These are phyloP conservation scores for Lenzites betulinus DNA, from an alignment of 768 basidiomycete species.

Conservation along the genomic window DNA sequence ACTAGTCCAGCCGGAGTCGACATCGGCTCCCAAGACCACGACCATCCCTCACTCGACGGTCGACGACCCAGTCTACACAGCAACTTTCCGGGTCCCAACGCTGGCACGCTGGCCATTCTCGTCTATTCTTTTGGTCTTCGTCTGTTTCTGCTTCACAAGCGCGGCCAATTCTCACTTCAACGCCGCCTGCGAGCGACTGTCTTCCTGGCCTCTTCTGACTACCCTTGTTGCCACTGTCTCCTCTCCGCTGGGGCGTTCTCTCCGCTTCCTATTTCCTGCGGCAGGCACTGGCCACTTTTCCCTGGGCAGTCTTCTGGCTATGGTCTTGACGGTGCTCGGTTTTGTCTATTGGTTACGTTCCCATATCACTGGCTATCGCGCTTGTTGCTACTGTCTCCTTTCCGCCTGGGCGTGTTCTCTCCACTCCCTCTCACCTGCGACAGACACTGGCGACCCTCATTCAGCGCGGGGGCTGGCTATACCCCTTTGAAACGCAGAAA, in stretches of 20 bases:
- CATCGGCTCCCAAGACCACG: neutral
- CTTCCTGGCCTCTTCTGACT: neutral
- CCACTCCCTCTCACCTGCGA: neutral
- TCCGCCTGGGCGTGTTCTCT: neutral
- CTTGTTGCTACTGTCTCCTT: neutral
- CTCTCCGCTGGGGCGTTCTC: neutral
- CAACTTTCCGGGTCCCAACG: no score
- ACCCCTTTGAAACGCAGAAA: neutral
- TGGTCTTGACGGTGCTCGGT: no score
- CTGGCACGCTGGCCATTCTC: no score
- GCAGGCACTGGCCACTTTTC: neutral
- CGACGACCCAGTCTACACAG: no score
- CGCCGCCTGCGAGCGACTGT: neutral
- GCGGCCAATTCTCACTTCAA: no score
- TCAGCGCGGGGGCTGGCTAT: neutral
- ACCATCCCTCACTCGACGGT: no score
- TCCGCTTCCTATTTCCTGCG: neutral
- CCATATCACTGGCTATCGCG: no score
- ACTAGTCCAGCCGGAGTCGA: constrained; percentile 2
- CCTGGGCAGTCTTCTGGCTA: no score
- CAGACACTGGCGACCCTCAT: neutral
- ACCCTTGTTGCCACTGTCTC: neutral
- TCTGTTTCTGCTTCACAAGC: no score
- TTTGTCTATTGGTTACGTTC: no score
- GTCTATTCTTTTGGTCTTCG: no score